A percentile compares a stretch with the other conserved stretches of the same genome.
Conservation (phyloP, 345 rosid genomes). For the Chamaenerion angustifolium region DNA sequence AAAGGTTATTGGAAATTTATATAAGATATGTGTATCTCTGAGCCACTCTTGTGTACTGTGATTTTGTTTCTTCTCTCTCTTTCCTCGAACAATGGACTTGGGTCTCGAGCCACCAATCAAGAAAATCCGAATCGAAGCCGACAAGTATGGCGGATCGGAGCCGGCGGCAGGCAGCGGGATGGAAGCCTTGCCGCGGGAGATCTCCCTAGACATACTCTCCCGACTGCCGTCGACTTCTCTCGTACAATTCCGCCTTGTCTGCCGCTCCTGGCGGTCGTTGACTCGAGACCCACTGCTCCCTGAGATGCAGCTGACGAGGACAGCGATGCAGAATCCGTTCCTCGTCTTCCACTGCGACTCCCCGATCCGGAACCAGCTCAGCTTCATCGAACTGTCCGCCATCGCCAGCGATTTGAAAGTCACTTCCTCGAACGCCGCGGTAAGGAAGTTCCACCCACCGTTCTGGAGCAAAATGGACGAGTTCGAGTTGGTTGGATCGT, state of each 20-base stretch:
- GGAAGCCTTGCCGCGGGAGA: constrained; percentile 18
- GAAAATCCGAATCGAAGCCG: constrained; percentile 1
- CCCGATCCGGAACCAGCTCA: constrained; percentile 28
- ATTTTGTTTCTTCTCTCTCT: too few species aligned
- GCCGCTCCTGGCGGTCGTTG: constrained; percentile 22
- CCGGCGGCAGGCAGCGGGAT: constrained; percentile 1
- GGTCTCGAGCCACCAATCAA: constrained; percentile 6
- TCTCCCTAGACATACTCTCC: constrained; percentile 18
- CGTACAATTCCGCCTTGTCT: constrained; percentile 24
- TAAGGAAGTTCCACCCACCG: constrained; percentile 16
- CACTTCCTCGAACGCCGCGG: constrained; percentile 3
- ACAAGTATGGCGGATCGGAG: neutral
- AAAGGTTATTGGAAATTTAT: too few species aligned
- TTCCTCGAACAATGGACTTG: constrained; percentile 2
- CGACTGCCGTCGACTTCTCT: constrained; percentile 21
- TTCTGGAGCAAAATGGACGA: constrained; percentile 12
- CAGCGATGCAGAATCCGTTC: constrained; percentile 16
- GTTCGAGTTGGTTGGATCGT: constrained; percentile 33
- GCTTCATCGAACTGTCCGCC: constrained; percentile 19
- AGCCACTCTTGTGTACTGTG: too few species aligned
- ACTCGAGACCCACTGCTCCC: constrained; percentile 16
- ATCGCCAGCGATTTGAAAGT: neutral
- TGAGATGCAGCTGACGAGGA: constrained; percentile 3
- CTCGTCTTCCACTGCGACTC: constrained; percentile 26
- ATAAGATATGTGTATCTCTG: too few species aligned